Evolutionary conservation across 495 filamentous ascomycete genomes (phyloP), one percentile per base, ranked within the genome.

Genomic region (Letharia columbiana): DNA sequence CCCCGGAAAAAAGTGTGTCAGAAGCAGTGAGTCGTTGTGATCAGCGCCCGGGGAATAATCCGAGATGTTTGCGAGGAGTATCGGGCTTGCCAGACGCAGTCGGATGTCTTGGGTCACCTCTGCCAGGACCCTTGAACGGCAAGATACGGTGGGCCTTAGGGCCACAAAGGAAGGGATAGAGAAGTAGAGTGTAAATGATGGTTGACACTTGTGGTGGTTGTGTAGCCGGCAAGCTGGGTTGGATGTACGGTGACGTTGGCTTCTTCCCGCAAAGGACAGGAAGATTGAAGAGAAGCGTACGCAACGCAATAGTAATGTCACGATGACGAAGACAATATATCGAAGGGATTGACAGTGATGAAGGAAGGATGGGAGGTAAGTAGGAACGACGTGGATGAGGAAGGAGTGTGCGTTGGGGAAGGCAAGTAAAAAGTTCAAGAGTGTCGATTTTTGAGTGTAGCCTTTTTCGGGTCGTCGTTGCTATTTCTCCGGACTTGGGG

Each of bases 371-470:
- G 69, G 71, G 73, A 71, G 67, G 65, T 69, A 66, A 28, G 23
- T 28, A 28, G 67, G 72, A 68, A 73, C 62, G 67, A 74, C 75
- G 73, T 71, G 73, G 75, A 73, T 66, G 70, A 69, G 71, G 72
- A 71, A 73, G 74, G 72, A 71, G 66, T 61, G 66, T 71, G 70
- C 70, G 69, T 57, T 64, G 61, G 64, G 73, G 65, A 62, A 67
- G 69, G 68, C n/a, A 68, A 73, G 71, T 31, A 61, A 52, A 61
- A 66, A 28, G 57, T 66, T n/a, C 45, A 66, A 60, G 56, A 64
- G 62, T 9, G 49, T 41, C 41, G 13, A 45, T 58, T 65, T 60
- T n/a, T 60, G 56, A 66, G 47, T 61, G 63, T 59, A 66, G 59
- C 12, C 39, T 68, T 64, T 67, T 62, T 47, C 47, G 61, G 61